These are phyloP conservation scores for Aristolochia fimbriata DNA, from an alignment of 164 flowering plant genomes.

Conservation along the genomic window DNA sequence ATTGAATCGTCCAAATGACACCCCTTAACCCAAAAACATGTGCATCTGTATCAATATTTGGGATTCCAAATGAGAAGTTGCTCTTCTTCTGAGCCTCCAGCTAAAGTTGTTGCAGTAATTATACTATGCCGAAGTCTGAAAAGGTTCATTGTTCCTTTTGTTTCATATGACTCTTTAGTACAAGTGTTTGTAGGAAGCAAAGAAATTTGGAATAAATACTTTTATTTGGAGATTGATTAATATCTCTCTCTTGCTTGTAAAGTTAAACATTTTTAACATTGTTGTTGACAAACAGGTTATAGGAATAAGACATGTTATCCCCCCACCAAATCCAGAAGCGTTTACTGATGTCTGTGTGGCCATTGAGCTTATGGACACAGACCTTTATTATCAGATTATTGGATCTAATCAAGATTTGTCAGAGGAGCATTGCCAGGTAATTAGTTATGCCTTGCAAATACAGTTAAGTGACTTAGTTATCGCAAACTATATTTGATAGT, in stretches of 20 bases:
- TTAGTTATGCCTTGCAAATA: background rate
- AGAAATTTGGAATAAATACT: background rate
- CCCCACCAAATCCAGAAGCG: slow-evolving; percentile 72
- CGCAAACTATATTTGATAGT: background rate
- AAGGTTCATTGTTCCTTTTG: too few relatives aligned
- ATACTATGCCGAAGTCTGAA: too few relatives aligned
- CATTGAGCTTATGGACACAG: slow-evolving; percentile 93
- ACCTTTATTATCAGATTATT: slow-evolving; percentile 90
- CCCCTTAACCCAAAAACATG: too few relatives aligned
- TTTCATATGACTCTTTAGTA: too few relatives aligned
- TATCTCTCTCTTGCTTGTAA: too few relatives aligned
- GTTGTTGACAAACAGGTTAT: slow-evolving; percentile 39
- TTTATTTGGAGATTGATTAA: too few relatives aligned
- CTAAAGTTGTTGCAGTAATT: too few relatives aligned
- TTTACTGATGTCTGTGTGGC: slow-evolving; percentile 82
- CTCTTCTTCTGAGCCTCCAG: too few relatives aligned
- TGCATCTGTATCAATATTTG: too few relatives aligned
- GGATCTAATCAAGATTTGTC: slow-evolving; percentile 82
- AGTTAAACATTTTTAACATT: background rate
- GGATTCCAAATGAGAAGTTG: too few relatives aligned
- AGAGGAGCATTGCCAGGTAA: slow-evolving; percentile 92
- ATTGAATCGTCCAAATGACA: too few relatives aligned
- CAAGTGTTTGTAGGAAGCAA: too few relatives aligned
- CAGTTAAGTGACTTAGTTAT: background rate
- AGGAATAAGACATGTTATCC: slow-evolving; percentile 71